A percentile compares a stretch with the other conserved stretches of the same genome.
Evolutionary conservation across 2,329 filamentous ascomycete genomes (phyloP).

Genomic region (Diplocarpon rosae): DNA sequence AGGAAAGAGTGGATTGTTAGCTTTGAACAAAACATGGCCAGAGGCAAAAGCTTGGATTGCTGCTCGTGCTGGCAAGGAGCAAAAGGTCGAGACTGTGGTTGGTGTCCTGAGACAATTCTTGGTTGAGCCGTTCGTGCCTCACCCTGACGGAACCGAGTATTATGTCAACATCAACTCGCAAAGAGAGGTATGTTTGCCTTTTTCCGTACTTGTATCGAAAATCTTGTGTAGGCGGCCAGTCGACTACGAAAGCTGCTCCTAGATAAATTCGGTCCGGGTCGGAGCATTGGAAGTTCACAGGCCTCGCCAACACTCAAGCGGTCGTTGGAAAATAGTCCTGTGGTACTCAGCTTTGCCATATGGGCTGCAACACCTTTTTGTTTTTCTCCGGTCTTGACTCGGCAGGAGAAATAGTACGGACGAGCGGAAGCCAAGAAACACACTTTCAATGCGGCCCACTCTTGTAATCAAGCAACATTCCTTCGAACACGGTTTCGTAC

Average conservation of each 20-base stretch:
- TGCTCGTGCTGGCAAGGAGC: conserved; percentile 79
- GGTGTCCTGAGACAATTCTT: conserved; percentile 91
- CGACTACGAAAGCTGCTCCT: background rate
- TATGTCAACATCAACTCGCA: conserved; percentile 99
- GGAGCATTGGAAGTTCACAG: background rate
- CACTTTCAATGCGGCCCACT: conserved; percentile 17
- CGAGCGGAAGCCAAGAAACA: conserved; percentile 25
- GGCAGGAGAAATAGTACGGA: conserved; percentile 17
- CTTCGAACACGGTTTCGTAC: conserved; percentile 13
- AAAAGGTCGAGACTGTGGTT: conserved; percentile 84
- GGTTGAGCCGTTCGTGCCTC: conserved; percentile 96
- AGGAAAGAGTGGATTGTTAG: conserved; percentile 95
- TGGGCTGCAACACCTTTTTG: conserved; percentile 21
- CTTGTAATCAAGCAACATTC: conserved; percentile 11
- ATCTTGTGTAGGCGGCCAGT: background rate
- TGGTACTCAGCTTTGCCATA: conserved; percentile 1
- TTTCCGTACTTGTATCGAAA: background rate
- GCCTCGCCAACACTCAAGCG: conserved; percentile 18
- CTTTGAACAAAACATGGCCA: conserved; percentile 93
- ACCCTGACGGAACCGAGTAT: conserved; percentile 92
- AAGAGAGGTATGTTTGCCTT: conserved; percentile 71
- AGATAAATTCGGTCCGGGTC: too few relatives aligned
- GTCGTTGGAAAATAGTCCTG: conserved; percentile 26
- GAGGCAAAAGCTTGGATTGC: conserved; percentile 93
- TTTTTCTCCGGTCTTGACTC: conserved; percentile 9